Base-by-base conservation (phyloP, 495 filamentous ascomycete genomes). In the Podospora comata region DNA sequence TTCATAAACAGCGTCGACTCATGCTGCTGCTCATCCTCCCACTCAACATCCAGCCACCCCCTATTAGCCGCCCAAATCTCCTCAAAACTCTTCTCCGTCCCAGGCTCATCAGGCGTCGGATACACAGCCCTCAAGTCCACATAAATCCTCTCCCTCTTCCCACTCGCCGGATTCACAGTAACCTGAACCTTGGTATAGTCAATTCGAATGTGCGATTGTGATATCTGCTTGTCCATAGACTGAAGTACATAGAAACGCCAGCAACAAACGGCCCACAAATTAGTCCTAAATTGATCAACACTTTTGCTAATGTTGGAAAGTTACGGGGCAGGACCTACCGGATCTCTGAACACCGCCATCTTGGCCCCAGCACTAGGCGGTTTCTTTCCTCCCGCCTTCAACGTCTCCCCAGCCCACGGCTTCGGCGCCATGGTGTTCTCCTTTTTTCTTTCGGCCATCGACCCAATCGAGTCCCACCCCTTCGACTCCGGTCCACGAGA, bases 241-340 rank as follows among this genome's bases (percentile, higher is more conserved):
- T 85, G 80, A 82, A 85, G 77, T 85, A 85, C 82, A 86, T 75
- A 66, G 71, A 75, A 65, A 63, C 13, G 27, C 30, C 23, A 16
- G 19, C 80, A 84, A 82, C 81, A 73, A 85, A 83, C 81, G 79
- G 84, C 83, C 77, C 86, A 87, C 79, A 80, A 85, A 92, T 97
- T 96, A 97, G 93, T 96, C 93, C 93, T 97, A 85, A 87, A 86
- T 88, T 89, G 85, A 94, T 97, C 93, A 96, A 97, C 87, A 92
- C 85, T 72, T 83, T 82, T 77, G 23, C 48, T 77, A 80, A 23
- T 72, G 56, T 64, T 53, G 72, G 23, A 75, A 65, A 74, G 75
- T 60, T 71, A 68, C 67, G 67, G 68, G 30, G 54, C 67, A 70
- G 72, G 66, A 87, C 94, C 88, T 89, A 98, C 95, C 91, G 91